Conservation (phyloP, 768 basidiomycete species). For the Solioccasus polychromus region DNA sequence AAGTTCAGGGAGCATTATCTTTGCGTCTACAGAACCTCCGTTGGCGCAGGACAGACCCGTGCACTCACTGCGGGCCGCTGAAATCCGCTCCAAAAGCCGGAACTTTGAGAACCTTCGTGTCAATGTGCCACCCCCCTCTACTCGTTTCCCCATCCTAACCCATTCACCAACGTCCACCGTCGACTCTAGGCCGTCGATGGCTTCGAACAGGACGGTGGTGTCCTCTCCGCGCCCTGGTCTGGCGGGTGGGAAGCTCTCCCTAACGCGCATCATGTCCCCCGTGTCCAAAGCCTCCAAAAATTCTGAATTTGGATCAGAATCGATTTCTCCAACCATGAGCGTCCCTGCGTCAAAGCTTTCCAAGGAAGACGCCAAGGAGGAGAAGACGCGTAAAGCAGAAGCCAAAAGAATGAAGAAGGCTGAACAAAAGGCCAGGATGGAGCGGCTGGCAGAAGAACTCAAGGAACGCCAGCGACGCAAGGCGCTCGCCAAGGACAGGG, state of each 20-base stretch:
- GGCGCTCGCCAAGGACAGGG: slow-evolving; percentile 27
- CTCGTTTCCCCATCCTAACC: slow-evolving; percentile 16
- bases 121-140: slow-evolving; percentile 22
- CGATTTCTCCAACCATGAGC: slow-evolving; percentile 21
- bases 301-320: slow-evolving; percentile 2
- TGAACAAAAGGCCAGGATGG: slow-evolving; percentile 36
- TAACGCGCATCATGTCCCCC: slow-evolving; percentile 29
- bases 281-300: slow-evolving; percentile 16
- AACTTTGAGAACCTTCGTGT: slow-evolving; percentile 31
- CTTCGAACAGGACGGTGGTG: not conserved
- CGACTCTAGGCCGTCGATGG: slow-evolving; percentile 4
- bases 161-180: slow-evolving; percentile 15
- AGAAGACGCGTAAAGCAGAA: slow-evolving; percentile 43
- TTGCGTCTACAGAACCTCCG: slow-evolving; percentile 16
- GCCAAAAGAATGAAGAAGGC: slow-evolving; percentile 43
- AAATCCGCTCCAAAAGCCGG: slow-evolving; percentile 23
- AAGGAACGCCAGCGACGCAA: slow-evolving; percentile 37
- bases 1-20: slow-evolving; percentile 22
- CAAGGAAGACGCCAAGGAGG: slow-evolving; percentile 34
- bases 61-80: not conserved
- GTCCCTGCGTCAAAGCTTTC: slow-evolving; percentile 5
- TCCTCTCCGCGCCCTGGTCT: slow-evolving; percentile 9
- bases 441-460: slow-evolving; percentile 45
- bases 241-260: slow-evolving; percentile 18
- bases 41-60: slow-evolving; percentile 21